Evolutionary conservation across 495 filamentous ascomycete genomes (phyloP).

Genomic region (Chaetomium tenue): DNA sequence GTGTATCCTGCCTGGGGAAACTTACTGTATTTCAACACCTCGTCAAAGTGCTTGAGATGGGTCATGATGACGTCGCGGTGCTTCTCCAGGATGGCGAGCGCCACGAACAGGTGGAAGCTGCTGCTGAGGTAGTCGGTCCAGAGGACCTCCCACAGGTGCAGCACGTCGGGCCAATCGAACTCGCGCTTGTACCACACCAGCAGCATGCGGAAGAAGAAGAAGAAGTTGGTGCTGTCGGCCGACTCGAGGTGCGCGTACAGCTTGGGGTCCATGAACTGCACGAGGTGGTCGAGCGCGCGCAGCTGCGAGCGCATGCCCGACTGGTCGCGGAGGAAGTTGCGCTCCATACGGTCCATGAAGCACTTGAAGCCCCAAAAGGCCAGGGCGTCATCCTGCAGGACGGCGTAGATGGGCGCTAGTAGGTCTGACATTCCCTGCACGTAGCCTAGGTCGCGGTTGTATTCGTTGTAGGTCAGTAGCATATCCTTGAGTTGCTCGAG

Average conservation of each 20-base stretch:
- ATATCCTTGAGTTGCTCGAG: slow-evolving; percentile 99
- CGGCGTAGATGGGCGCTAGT: slow-evolving; percentile 91
- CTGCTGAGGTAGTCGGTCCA: slow-evolving; percentile 92
- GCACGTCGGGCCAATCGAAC: slow-evolving; percentile 81
- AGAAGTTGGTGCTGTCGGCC: slow-evolving; percentile 95
- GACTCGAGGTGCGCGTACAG: slow-evolving; percentile 86
- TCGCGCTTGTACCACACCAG: slow-evolving; percentile 98
- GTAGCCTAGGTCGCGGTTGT: slow-evolving; percentile 88
- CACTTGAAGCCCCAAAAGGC: slow-evolving; percentile 96
- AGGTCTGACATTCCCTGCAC: slow-evolving; percentile 99
- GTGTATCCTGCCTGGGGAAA: not conserved
- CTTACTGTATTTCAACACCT: slow-evolving; percentile 93
- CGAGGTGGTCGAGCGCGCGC: slow-evolving; percentile 83
- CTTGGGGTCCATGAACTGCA: slow-evolving; percentile 93
- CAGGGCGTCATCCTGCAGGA: slow-evolving; percentile 93
- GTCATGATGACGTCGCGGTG: slow-evolving; percentile 92
- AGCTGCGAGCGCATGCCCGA: slow-evolving; percentile 93
- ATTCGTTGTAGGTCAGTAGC: slow-evolving; percentile 97
- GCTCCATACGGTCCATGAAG: slow-evolving; percentile 97
- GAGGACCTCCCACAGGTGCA: slow-evolving; percentile 86
- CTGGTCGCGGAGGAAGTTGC: slow-evolving; percentile 96
- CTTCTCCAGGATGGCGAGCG: slow-evolving; percentile 91
- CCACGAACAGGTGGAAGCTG: slow-evolving; percentile 92
- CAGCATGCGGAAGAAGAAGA: slow-evolving; percentile 99
- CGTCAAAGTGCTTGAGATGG: slow-evolving; percentile 92